Conservation (phyloP, 2,329 filamentous ascomycete species). For the Pseudogymnoascus sp. region DNA sequence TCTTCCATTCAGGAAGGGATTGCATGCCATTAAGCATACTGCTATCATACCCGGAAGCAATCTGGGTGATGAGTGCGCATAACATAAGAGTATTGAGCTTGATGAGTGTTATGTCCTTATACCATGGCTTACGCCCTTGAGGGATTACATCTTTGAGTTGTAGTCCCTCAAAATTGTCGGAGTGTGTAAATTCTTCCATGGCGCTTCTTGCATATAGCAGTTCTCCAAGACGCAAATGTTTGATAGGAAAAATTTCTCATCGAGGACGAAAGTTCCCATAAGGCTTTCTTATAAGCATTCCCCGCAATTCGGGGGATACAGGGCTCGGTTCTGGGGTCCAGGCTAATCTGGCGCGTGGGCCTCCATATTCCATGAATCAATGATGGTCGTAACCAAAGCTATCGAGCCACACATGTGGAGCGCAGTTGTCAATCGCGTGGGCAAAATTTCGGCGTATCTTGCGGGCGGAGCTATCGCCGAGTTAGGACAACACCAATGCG, state of each 20-base stretch:
- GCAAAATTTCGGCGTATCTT: not conserved
- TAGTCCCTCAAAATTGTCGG: slow-evolving; percentile 5
- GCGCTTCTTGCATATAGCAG: not conserved
- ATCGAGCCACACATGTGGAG: not conserved
- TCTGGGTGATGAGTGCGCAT: slow-evolving; percentile 28
- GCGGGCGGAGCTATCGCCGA: not conserved
- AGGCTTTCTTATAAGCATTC: slow-evolving; percentile 1
- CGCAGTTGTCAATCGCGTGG: not conserved
- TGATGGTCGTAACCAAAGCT: not conserved
- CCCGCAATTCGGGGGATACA: not conserved
- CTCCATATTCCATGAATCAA: not conserved
- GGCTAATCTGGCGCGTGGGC: not conserved
- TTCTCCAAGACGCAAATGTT: not conserved
- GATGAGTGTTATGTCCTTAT: slow-evolving; percentile 19
- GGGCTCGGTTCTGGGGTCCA: not conserved
- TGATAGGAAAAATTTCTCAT: not conserved
- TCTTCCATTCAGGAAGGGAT: slow-evolving; percentile 12
- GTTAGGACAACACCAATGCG: not conserved
- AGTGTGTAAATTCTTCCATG: not conserved
- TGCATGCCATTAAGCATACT: slow-evolving; percentile 17
- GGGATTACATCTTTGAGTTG: slow-evolving; percentile 8
- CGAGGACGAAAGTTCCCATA: not conserved
- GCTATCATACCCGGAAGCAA: slow-evolving; percentile 29
- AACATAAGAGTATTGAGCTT: slow-evolving; percentile 30
- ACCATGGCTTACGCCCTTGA: slow-evolving; percentile 18